Evolutionary conservation across 164 flowering plant genomes (phyloP), one percentile per base, ranked within the genome.

Genomic region (Berberis vulgaris): DNA sequence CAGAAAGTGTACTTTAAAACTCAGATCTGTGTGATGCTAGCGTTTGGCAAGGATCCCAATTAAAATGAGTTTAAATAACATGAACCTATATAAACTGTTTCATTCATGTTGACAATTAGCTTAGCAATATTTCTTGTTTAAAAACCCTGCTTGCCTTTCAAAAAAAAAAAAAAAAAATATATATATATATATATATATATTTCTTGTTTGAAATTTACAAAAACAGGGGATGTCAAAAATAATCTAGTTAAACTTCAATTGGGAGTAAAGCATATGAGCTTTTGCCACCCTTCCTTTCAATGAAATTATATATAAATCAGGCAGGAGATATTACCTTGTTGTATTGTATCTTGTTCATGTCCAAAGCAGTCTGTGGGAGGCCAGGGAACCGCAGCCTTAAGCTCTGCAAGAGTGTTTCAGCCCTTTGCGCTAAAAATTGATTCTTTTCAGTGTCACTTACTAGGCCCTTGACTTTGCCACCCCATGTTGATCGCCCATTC

Each of bases 341-440:
- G 67, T 76, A 78, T 57, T 86, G 93, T 59, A 90, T 90, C 80
- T 88, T 90, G 80, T 67, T 75, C 82, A 77, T 88, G 74, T 90
- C 97, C 59, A 90, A 63, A 12, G 82, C 68, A 11, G 91, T 84
- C 57, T 88, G 95, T 5, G 96, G 84, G 54, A 90, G 84, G 60
- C 82, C 87, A 52, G 95, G 93, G 74, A 77, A 85, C 13, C 88
- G 81, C n/a, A 76, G 66, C 76, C 74, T 82, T 11, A 90, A 65
- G 71, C 74, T 79, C 49, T 71, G 79, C 10, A 90, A 62, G 60
- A 90, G 85, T 59, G 79, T 76, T 64, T 88, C 96, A n/a, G 93
- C 91, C 45, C 93, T 69, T 40, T 80, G 70, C 4, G 82, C 81
- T 38, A 88, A 73, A 54, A 78, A 46, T 61, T 85, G 72, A 61